Percentiles rank a stretch among this genome's conserved stretches.
phyloP scores from a whole-genome alignment of 495 filamentous ascomycete species.

The Hypoxylon fuscum region DNA sequence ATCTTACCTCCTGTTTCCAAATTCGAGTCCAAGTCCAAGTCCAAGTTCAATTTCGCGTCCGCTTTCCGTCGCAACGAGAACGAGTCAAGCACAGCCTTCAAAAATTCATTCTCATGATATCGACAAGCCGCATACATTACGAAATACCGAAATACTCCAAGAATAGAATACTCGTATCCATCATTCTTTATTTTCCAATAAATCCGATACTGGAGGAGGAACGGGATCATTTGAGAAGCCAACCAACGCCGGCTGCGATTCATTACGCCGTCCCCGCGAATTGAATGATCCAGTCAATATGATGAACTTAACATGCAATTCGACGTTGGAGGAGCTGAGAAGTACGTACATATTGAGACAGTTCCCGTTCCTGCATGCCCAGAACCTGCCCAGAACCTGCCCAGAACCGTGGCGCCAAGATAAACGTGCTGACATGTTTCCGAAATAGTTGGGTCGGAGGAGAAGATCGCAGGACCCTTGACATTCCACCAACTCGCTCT shows the following conservation, averaged over 20 bases:
- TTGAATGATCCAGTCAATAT: constrained; percentile 17
- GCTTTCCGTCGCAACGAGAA: constrained; percentile 5
- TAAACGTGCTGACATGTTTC: constrained; percentile 39
- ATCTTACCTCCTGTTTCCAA: too few relatives aligned
- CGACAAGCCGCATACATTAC: constrained; percentile 4
- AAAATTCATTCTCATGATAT: constrained; percentile 10
- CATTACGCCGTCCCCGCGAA: background rate
- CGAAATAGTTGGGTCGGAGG: constrained; percentile 48
- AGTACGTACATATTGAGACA: constrained; percentile 54
- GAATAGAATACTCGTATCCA: constrained; percentile 10
- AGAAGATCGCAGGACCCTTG: constrained; percentile 53
- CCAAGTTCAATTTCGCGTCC: constrained; percentile 2
- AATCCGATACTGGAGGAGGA: constrained; percentile 8
- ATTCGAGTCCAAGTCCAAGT: background rate
- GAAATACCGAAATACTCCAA: background rate
- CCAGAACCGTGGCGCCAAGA: constrained; percentile 38
- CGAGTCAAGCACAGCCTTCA: constrained; percentile 5
- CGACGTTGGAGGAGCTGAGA: constrained; percentile 64
- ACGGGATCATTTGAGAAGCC: background rate
- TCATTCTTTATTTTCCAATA: background rate
- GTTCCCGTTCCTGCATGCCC: constrained; percentile 32
- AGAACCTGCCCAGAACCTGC: too few relatives aligned
- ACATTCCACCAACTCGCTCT: constrained; percentile 66
- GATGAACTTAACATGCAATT: constrained; percentile 59
- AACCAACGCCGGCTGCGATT: constrained; percentile 1